These are phyloP conservation scores for Alternaria sp. DNA, from an alignment of 2,329 filamentous ascomycete species.

Conservation along the genomic window DNA sequence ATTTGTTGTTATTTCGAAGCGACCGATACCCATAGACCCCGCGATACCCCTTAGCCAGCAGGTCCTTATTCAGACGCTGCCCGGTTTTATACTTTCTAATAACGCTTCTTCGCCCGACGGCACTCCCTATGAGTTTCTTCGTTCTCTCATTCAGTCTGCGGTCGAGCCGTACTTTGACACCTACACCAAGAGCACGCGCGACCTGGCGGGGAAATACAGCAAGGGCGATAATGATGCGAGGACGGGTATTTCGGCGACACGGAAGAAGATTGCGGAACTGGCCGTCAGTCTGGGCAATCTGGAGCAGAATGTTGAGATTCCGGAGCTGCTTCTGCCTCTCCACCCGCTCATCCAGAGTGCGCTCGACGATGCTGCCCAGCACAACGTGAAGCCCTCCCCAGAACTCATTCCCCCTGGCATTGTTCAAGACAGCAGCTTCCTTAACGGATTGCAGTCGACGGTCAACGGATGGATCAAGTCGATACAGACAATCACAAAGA, in stretches of 20 bases:
- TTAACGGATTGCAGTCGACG: constrained; percentile 90
- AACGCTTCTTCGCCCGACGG: constrained; percentile 73
- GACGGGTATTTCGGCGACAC: constrained; percentile 94
- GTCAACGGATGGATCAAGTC: constrained; percentile 99
- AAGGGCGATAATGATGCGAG: constrained; percentile 87
- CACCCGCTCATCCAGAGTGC: constrained; percentile 88
- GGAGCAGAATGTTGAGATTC: constrained; percentile 98
- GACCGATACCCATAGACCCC: constrained; percentile 84
- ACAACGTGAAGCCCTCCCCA: constrained; percentile 72
- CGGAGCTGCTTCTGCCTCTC: constrained; percentile 84
- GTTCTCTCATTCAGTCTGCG: constrained; percentile 88
- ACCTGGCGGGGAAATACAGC: constrained; percentile 60
- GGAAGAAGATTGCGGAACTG: constrained; percentile 94
- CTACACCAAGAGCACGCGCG: constrained; percentile 72
- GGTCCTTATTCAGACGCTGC: constrained; percentile 91
- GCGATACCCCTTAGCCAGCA: constrained; percentile 82
- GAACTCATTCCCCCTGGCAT: constrained; percentile 78
- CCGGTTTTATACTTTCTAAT: constrained; percentile 75
- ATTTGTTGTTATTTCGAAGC: constrained; percentile 89
- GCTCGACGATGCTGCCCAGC: constrained; percentile 75
- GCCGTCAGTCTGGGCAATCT: constrained; percentile 89
- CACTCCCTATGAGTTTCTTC: constrained; percentile 90
- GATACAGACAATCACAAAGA: constrained; percentile 94
- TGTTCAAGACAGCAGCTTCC: constrained; percentile 87
- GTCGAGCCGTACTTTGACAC: constrained; percentile 97